A percentile compares a stretch with the other conserved stretches of the same genome.
Conservation (phyloP, 2,329 filamentous ascomycete genomes). For the Ambrosiella xylebori region DNA sequence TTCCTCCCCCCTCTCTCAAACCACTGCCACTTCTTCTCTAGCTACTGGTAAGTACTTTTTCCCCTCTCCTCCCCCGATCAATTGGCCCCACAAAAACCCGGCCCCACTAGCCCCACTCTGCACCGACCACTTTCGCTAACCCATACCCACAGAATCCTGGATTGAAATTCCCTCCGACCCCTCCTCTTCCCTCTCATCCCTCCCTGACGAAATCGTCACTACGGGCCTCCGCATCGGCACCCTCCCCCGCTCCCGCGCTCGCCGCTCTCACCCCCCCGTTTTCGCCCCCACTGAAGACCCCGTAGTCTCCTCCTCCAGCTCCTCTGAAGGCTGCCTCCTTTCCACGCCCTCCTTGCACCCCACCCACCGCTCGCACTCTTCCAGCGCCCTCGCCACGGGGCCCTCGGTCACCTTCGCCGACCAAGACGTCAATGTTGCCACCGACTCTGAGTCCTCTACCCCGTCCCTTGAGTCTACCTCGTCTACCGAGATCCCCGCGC, state of each 20-base stretch:
- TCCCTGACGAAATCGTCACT: slow-evolving; percentile 76
- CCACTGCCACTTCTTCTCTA: background rate
- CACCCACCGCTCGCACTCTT: background rate
- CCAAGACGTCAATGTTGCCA: background rate
- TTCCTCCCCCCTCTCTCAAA: too few species aligned
- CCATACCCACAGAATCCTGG: slow-evolving; percentile 62
- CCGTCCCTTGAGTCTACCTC: slow-evolving; percentile 20
- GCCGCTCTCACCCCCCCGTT: slow-evolving; percentile 17
- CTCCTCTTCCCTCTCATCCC: slow-evolving; percentile 77
- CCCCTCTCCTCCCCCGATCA: background rate
- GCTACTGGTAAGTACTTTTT: background rate
- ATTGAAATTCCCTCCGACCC: slow-evolving; percentile 85
- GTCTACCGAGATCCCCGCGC: slow-evolving; percentile 53
- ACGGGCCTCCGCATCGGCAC: slow-evolving; percentile 66
- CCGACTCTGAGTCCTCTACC: slow-evolving; percentile 19
- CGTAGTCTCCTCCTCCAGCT: slow-evolving; percentile 29
- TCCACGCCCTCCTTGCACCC: background rate
- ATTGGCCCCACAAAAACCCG: background rate
- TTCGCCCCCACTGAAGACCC: background rate
- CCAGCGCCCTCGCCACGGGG: background rate
- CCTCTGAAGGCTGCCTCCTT: slow-evolving; percentile 21
- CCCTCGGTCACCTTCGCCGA: slow-evolving; percentile 1
- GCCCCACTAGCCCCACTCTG: background rate
- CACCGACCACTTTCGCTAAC: background rate
- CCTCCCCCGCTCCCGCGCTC: slow-evolving; percentile 35